Evolutionary conservation across 1,284 basidiomycete genomes (phyloP), one percentile per base, ranked within the genome.

Genomic region (Ustilago esculenta): DNA sequence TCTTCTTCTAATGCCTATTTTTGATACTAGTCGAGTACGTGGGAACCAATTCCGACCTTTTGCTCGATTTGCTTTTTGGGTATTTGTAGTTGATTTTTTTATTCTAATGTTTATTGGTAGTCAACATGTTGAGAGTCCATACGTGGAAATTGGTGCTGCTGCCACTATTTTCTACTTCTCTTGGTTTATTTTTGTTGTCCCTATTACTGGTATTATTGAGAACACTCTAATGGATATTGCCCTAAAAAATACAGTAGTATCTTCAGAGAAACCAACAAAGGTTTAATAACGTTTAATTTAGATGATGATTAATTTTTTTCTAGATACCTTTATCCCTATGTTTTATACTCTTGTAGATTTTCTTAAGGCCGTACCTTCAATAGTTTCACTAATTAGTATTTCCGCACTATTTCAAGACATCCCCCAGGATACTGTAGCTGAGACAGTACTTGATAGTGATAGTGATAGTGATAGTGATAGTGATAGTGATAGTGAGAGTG

Each of bases 101-200:
- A 49, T 79, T 24, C 70, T 79, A 51, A 65, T 69, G 52, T 79
- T 64, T 46, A 69, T 79, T 46, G 79, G 75, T 21, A 54, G 49
- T 39, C 64, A 80, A 76, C 80, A 81, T 57, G 77, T 79, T 71
- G 79, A 76, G 54, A 67, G 63, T 39, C 80, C 76, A 45, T 81
- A 75, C 64, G 60, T 73, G 41, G 65, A 64, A 69, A 64, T 79
- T 57, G 79, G 77, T 47, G 57, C 61, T 39, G 57, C 54, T 36
- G 63, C 61, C 50, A 72, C 69, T 42, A 70, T 43, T 17, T 73
- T 40, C 48, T 73, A 73, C 41, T 73, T 73, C 46, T 49, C 52
- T 15, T 73, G 63, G 60, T 73, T 73, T 35, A n/a, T 73, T 35
- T n/a, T 73, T 15, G 50, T 73, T 33, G 51, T 70, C 35, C 70